Conservation (phyloP, 805 yeast genomes). For the Myxozyma neotropica region DNA sequence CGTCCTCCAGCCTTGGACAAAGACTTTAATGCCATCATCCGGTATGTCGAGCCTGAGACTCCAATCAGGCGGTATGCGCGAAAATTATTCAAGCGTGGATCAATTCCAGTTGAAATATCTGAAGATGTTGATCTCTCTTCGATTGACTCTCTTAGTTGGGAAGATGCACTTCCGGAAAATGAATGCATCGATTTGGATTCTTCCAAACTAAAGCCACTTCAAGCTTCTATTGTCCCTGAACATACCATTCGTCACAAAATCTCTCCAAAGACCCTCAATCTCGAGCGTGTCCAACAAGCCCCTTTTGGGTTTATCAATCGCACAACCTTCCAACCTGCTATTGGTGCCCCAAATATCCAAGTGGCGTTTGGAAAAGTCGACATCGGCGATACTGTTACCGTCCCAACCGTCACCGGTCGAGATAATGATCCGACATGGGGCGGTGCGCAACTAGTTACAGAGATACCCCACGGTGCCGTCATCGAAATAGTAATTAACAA, state of each 20-base stretch:
- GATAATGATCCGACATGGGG: conserved; percentile 68
- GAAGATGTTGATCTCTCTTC: not conserved
- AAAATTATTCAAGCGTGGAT: not conserved
- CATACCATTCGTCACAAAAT: conserved; percentile 6
- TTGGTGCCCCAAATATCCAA: conserved; percentile 39
- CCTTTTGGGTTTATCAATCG: conserved; percentile 40
- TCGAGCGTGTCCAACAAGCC: conserved; percentile 23
- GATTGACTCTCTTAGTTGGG: conserved; percentile 9
- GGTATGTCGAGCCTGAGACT: not conserved
- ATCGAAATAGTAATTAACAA: conserved; percentile 80
- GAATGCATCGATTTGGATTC: conserved; percentile 18
- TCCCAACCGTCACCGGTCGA: conserved; percentile 58
- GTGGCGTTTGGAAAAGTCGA: conserved; percentile 37
- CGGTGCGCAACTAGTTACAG: conserved; percentile 57
- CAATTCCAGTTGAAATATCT: not conserved
- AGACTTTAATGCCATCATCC: conserved; percentile 9
- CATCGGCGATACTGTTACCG: conserved; percentile 39
- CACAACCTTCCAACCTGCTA: conserved; percentile 35
- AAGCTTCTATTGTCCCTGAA: conserved; percentile 7
- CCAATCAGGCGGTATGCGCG: not conserved
- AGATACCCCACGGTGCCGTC: conserved; percentile 62
- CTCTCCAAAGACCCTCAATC: conserved; percentile 13
- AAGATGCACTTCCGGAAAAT: conserved; percentile 10
- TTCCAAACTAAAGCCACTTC: conserved; percentile 8
- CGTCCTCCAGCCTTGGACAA: conserved; percentile 8